Percentiles rank a stretch among this genome's conserved stretches.
phyloP scores from a whole-genome alignment of 176 grass and related monocot species.

The Cenchrus purpureus region DNA sequence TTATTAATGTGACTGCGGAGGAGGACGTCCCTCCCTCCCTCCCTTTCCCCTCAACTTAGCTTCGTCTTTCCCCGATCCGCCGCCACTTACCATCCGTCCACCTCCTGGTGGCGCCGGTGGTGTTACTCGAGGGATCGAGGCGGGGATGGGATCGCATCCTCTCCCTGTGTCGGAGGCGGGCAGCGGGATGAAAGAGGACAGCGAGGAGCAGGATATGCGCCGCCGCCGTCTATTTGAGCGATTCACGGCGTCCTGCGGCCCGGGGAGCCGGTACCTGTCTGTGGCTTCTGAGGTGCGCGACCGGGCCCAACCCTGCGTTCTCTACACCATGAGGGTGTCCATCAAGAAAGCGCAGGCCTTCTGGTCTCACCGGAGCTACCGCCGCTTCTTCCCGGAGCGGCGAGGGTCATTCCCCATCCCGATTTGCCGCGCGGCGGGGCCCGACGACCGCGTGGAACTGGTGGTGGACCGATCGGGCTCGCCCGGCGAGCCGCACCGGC shows the following conservation, averaged over 20 bases:
- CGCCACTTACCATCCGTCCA: too few relatives aligned
- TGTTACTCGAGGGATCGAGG: too few relatives aligned
- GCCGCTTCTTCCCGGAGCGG: constrained; percentile 2
- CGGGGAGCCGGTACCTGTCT: not conserved
- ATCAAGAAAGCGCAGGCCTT: not conserved
- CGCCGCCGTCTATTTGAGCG: not conserved
- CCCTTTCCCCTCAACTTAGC: too few relatives aligned
- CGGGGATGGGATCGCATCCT: too few relatives aligned
- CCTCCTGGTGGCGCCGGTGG: too few relatives aligned
- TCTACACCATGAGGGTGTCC: not conserved
- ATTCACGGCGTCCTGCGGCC: not conserved
- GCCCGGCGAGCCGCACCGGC: not conserved
- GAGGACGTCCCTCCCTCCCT: too few relatives aligned
- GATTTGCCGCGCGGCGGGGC: not conserved
- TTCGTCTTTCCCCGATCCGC: too few relatives aligned
- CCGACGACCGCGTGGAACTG: not conserved
- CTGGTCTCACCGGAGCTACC: not conserved
- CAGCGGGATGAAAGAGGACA: too few relatives aligned
- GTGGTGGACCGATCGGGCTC: not conserved
- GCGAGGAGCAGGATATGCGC: not conserved
- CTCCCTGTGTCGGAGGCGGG: too few relatives aligned
- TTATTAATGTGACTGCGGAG: too few relatives aligned
- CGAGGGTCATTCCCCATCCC: not conserved
- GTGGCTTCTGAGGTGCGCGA: not conserved
- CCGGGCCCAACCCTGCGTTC: not conserved